Evolutionary conservation across 2,329 filamentous ascomycete genomes (phyloP).

Genomic region (Biscogniauxia mediterranea): DNA sequence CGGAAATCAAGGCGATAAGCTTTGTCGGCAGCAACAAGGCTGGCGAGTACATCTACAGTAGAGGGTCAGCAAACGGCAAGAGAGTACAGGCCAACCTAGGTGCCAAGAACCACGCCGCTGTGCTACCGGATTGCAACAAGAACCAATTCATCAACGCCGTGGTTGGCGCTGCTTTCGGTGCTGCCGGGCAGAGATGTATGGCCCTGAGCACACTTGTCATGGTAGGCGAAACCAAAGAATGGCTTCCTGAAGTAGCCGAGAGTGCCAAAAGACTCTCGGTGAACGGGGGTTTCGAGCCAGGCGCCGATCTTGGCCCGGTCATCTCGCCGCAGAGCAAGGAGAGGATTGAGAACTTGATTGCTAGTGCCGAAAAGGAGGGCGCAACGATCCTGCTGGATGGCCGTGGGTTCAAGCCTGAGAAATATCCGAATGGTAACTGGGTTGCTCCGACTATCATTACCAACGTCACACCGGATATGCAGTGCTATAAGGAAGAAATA

Average conservation of each 20-base stretch:
- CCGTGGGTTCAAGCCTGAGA: constrained; percentile 68
- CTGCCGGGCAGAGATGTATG: constrained; percentile 85
- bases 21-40: constrained; percentile 88
- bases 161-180: constrained; percentile 79
- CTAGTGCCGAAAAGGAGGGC: constrained; percentile 74
- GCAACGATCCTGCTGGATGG: constrained; percentile 82
- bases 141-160: constrained; percentile 86
- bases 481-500: constrained; percentile 82
- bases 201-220: constrained; percentile 79
- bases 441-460: constrained; percentile 80
- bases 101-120: constrained; percentile 84
- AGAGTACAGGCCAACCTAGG: constrained; percentile 85
- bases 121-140: constrained; percentile 85
- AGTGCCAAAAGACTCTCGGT: constrained; percentile 70
- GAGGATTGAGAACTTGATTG: constrained; percentile 74
- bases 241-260: constrained; percentile 76
- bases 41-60: constrained; percentile 80
- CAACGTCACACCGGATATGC: constrained; percentile 77
- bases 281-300: constrained; percentile 78
- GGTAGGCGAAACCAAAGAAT: constrained; percentile 81
- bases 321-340: constrained; percentile 77
- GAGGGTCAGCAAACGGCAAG: constrained; percentile 81
- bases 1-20: constrained; percentile 79
- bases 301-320: constrained; percentile 77
- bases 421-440: constrained; percentile 86